Base-by-base conservation (phyloP, 2,329 filamentous ascomycete genomes). In the Pseudogymnoascus sp. region DNA sequence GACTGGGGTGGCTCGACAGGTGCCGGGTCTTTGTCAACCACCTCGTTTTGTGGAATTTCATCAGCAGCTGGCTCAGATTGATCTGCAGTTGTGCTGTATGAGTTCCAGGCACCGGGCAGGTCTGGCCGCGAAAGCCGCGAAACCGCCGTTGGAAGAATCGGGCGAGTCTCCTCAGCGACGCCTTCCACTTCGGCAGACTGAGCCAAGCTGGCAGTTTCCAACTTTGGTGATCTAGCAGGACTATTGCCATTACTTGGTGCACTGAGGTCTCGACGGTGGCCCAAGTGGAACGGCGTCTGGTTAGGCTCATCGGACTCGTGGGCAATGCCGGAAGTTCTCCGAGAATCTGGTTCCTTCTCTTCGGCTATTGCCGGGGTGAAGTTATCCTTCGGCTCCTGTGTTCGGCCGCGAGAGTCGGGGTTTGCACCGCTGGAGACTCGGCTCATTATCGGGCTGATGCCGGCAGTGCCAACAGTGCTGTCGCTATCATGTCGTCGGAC, bases 401-500 rank as follows among this genome's bases (percentile, higher is more conserved):
- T 77, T 38, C 77, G 76, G 62, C 66, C 66, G 60, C 68, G 64
- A 21, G 47, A 67, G 50, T 74, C 68, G 13, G 67, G 66, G 50
- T 72, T 70, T 8, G 73, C 75, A 59, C 74, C 74, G 64, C 80
- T 80, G 5, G 81, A 78, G n/a, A 68, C 69, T 79, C 81, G 61
- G 67, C 79, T 82, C 72, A 88, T 86, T 62, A 89, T 88, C 1
- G 86, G 86, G 70, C 85, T 88, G 66, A 89, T 80, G 1, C 70
- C 72, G 61, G 67, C 64, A 6, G 72, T 73, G 8, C 70, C 70
- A 26, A 26, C 24, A 7, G 86, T 87, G 66, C 84, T 86, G 65
- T 81, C 81, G 64, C 85, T 88, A 67, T 87, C 82, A 62, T 82
- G 86, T 65, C 86, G 77, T 37, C 75, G 77, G n/a, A 85, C 74